phyloP scores from a whole-genome alignment of 257 asterid species.

The Echites panduratus region DNA sequence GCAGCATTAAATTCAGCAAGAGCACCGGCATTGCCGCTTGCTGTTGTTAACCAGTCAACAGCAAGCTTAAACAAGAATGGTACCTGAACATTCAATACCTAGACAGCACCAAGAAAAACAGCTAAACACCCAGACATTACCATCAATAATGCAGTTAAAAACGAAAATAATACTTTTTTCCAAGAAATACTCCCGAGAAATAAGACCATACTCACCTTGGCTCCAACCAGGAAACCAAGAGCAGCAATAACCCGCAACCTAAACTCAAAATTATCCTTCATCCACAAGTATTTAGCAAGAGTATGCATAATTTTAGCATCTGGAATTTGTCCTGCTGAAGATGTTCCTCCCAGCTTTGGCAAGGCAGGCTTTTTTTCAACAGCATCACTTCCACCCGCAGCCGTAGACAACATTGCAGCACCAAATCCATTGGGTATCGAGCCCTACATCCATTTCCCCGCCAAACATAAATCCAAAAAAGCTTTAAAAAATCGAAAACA shows the following conservation, averaged over 20 bases:
- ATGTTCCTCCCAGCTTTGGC: constrained; percentile 31
- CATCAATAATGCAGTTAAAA: not conserved
- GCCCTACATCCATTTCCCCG: constrained; percentile 24
- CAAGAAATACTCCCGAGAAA: not conserved
- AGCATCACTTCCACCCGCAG: constrained; percentile 17
- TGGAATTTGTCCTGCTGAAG: constrained; percentile 40
- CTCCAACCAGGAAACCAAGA: constrained; percentile 73
- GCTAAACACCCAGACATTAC: not conserved
- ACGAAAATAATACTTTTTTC: not conserved
- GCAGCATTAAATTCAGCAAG: constrained; percentile 77
- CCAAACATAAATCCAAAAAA: not conserved
- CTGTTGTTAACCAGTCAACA: constrained; percentile 84
- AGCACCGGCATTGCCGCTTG: constrained; percentile 64
- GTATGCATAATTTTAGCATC: constrained; percentile 57
- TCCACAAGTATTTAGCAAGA: constrained; percentile 76
- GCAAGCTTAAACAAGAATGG: constrained; percentile 96
- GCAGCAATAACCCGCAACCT: constrained; percentile 80
- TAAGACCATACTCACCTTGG: constrained; percentile 35
- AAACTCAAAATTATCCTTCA: constrained; percentile 80
- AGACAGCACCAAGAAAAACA: constrained; percentile 19
- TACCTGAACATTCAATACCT: constrained; percentile 97
- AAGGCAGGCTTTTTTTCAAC: constrained; percentile 23
- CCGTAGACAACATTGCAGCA: constrained; percentile 56
- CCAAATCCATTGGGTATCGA: constrained; percentile 40
- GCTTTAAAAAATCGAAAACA: not conserved